These are phyloP conservation scores for Adansonia digitata DNA, from an alignment of 345 rosid species.

Conservation along the genomic window DNA sequence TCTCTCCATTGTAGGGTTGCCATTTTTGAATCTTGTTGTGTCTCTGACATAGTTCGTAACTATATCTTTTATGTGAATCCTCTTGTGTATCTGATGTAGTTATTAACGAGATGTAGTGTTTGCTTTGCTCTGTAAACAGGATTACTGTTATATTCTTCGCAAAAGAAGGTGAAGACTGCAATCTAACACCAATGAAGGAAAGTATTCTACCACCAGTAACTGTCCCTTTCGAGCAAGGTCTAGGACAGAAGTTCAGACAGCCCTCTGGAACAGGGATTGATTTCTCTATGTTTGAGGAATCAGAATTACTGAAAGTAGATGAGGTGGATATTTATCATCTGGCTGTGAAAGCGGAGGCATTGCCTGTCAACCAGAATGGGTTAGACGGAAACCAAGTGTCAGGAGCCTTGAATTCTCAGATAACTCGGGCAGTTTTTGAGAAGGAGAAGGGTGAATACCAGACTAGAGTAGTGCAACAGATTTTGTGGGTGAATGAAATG, in stretches of 20 bases:
- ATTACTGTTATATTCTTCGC: conserved; percentile 73
- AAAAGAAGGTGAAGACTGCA: conserved; percentile 66
- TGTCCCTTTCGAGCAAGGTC: conserved; percentile 62
- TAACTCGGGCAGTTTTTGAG: conserved; percentile 67
- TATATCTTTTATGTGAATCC: not conserved
- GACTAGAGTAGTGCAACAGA: conserved; percentile 68
- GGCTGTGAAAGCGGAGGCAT: conserved; percentile 75
- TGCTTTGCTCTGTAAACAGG: conserved; percentile 36
- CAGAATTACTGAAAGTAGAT: conserved; percentile 36
- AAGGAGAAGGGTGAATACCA: conserved; percentile 68
- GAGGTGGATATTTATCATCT: conserved; percentile 58
- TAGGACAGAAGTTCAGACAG: conserved; percentile 80
- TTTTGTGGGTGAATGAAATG: conserved; percentile 61
- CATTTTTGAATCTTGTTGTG: conserved; percentile 1
- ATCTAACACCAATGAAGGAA: conserved; percentile 55
- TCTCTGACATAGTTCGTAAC: conserved; percentile 1
- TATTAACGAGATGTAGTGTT: conserved; percentile 3
- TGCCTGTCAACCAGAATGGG: conserved; percentile 30
- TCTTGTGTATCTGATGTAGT: not conserved
- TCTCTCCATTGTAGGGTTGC: not conserved
- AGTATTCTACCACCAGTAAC: conserved; percentile 50
- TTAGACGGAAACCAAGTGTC: conserved; percentile 42
- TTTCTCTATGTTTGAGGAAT: conserved; percentile 59
- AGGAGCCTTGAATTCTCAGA: conserved; percentile 56
- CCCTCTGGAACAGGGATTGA: conserved; percentile 74